phyloP scores from a whole-genome alignment of 2,329 filamentous ascomycete genomes.

The Fusarium falciforme region DNA sequence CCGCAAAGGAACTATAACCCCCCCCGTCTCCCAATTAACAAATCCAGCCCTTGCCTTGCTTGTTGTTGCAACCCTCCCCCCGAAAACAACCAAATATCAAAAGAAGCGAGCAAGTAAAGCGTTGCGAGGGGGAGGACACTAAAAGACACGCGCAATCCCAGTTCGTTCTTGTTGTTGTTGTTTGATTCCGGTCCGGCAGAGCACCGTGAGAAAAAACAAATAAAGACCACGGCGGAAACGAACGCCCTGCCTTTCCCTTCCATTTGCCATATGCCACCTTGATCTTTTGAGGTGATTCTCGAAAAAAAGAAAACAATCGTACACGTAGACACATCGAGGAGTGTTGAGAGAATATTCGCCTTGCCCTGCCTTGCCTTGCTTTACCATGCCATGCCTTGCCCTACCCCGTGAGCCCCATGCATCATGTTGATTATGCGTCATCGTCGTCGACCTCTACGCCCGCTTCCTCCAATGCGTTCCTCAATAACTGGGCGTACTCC shows the following conservation, averaged over 20 bases:
- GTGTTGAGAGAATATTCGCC: constrained; percentile 41
- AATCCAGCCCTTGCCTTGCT: constrained; percentile 37
- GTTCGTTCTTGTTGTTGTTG: constrained; percentile 25
- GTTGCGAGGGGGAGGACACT: constrained; percentile 10
- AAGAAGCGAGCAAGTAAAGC: constrained; percentile 39
- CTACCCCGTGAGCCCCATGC: constrained; percentile 40
- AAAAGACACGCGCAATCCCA: constrained; percentile 42
- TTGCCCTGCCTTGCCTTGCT: constrained; percentile 16
- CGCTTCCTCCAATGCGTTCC: constrained; percentile 40
- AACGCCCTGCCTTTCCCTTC: constrained; percentile 38
- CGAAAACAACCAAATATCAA: constrained; percentile 44
- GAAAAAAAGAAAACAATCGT: constrained; percentile 51
- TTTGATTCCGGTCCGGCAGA: constrained; percentile 33
- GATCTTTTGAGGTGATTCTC: constrained; percentile 49
- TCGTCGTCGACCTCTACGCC: constrained; percentile 40
- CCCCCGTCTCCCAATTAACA: constrained; percentile 41
- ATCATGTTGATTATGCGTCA: constrained; percentile 49
- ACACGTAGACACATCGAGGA: constrained; percentile 50
- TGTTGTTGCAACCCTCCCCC: constrained; percentile 41
- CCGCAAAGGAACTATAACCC: constrained; percentile 41
- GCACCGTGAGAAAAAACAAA: constrained; percentile 32
- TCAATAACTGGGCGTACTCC: constrained; percentile 5
- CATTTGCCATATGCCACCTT: constrained; percentile 44
- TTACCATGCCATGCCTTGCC: neutral
- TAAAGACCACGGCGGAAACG: constrained; percentile 35